A percentile compares a stretch with the other conserved stretches of the same genome.
Conservation (phyloP, 75 land plant genomes). For the Picea sitchensis region DNA sequence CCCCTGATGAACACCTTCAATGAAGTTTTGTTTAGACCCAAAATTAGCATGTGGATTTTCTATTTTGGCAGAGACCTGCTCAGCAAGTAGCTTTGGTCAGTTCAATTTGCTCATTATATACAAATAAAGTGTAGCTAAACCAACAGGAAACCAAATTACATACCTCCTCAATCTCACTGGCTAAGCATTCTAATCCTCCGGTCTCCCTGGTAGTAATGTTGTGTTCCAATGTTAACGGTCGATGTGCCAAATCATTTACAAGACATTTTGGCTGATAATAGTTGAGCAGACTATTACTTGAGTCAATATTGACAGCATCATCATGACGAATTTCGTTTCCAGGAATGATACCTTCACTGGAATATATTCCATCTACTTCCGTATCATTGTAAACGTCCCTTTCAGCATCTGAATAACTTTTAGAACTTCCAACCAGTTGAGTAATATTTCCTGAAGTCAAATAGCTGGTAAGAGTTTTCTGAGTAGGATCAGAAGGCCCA, state of each 20-base stretch:
- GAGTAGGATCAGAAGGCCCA: conserved; percentile 43
- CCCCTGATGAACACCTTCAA: not conserved
- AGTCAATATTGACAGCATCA: not conserved
- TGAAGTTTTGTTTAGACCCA: not conserved
- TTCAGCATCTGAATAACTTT: conserved; percentile 6
- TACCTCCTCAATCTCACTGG: conserved; percentile 8
- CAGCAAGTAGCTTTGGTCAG: not conserved
- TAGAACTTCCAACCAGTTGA: not conserved
- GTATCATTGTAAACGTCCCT: not conserved
- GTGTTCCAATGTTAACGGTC: not conserved
- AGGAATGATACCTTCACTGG: not conserved
- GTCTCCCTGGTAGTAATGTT: not conserved
- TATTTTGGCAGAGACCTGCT: not conserved
- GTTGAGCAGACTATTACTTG: not conserved
- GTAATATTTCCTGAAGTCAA: conserved; percentile 30
- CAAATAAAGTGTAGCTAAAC: not conserved
- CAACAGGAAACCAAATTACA: not conserved
- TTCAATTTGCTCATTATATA: not conserved
- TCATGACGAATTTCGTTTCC: not conserved
- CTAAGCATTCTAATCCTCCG: not conserved
- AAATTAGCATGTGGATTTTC: not conserved
- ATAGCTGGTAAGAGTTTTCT: conserved; percentile 52
- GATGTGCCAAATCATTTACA: not conserved
- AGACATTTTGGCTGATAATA: conserved; percentile 3
- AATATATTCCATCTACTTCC: not conserved